These are phyloP conservation scores for Aureobasidium lini DNA, from an alignment of 2,329 filamentous ascomycete genomes.

Conservation along the genomic window DNA sequence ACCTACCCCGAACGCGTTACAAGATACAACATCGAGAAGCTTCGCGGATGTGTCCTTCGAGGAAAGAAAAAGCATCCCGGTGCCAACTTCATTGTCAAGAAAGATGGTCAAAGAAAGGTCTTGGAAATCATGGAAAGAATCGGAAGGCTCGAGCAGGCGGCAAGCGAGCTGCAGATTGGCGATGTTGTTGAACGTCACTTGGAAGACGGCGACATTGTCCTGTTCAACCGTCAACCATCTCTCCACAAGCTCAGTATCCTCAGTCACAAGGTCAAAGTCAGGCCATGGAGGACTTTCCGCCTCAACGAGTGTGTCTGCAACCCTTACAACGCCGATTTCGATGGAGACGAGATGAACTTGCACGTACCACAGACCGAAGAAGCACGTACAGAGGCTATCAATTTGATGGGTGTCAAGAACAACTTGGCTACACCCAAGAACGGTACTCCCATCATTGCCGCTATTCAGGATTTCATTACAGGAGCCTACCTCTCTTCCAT, in stretches of 20 bases:
- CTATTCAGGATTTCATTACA: constrained; percentile 99
- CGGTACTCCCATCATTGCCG: constrained; percentile 93
- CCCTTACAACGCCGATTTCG: constrained; percentile 98
- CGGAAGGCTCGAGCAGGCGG: constrained; percentile 58
- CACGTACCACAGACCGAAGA: constrained; percentile 98
- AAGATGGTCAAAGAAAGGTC: constrained; percentile 63
- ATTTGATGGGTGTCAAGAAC: constrained; percentile 96
- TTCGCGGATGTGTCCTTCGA: constrained; percentile 65
- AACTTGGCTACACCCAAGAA: constrained; percentile 95
- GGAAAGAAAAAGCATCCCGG: constrained; percentile 78
- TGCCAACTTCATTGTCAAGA: constrained; percentile 72
- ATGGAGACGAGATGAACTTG: constrained; percentile 98
- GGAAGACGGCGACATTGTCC: constrained; percentile 88
- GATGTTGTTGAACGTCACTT: constrained; percentile 92
- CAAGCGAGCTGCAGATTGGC: constrained; percentile 67
- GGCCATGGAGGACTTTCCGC: constrained; percentile 91
- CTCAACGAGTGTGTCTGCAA: constrained; percentile 97
- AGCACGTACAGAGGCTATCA: constrained; percentile 87
- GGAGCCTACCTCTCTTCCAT: constrained; percentile 84
- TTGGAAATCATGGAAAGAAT: constrained; percentile 47
- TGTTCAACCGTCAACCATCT: constrained; percentile 97
- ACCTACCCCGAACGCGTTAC: constrained; percentile 90
- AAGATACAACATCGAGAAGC: constrained; percentile 74
- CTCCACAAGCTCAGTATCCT: constrained; percentile 98
- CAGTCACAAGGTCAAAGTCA: constrained; percentile 85